Percentiles rank a stretch among this genome's conserved stretches.
Conservation (phyloP, 148 eudicot genomes). For the Cornus suecica region DNA sequence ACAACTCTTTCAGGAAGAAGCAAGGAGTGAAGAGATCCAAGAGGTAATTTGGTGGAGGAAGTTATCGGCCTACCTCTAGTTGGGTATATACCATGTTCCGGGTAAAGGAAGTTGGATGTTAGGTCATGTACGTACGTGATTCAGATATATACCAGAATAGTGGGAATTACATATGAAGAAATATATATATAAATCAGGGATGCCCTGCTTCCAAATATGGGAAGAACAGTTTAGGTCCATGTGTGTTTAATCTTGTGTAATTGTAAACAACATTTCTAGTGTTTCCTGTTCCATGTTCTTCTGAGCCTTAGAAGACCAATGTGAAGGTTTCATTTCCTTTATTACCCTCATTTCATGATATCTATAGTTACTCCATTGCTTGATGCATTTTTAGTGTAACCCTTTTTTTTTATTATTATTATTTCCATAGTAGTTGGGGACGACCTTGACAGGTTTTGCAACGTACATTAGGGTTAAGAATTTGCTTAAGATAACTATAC, state of each 20-base stretch:
- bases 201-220: neutral
- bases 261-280: neutral
- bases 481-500: no score
- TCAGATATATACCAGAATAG: neutral
- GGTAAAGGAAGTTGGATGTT: no score
- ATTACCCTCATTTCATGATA: neutral
- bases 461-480: no score
- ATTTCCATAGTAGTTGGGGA: no score
- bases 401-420: no score
- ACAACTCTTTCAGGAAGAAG: conserved; percentile 29
- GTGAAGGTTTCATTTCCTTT: neutral
- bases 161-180: neutral
- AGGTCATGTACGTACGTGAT: neutral
- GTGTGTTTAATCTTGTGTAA: neutral
- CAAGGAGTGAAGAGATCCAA: conserved; percentile 24
- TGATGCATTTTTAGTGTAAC: no score
- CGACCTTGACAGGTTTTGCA: no score
- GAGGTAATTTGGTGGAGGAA: conserved; percentile 10
- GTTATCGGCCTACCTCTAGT: neutral
- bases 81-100: neutral
- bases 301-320: neutral
- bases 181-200: neutral
- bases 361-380: neutral
- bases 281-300: neutral
- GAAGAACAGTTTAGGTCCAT: neutral